Percentiles rank a stretch among this genome's conserved stretches.
phyloP scores from a whole-genome alignment of 2,329 filamentous ascomycete species.

The Penicillium janthinellum region DNA sequence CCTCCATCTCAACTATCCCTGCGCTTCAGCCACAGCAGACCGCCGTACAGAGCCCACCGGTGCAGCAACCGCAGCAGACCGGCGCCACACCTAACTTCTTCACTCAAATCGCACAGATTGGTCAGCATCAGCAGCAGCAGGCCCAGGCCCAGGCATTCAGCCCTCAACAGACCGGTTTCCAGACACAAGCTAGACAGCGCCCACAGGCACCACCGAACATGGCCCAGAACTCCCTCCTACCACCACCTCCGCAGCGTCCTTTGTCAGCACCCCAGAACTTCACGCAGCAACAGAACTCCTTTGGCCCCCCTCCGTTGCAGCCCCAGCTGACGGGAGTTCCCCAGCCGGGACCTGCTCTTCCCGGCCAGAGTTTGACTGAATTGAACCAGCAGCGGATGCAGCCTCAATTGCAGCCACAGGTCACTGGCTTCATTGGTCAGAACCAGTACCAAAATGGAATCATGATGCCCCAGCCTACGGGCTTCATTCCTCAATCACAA shows the following conservation, averaged over 20 bases:
- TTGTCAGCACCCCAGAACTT: conserved; percentile 84
- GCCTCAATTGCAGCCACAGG: conserved; percentile 61
- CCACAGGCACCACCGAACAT: conserved; percentile 68
- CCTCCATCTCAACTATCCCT: conserved; percentile 40
- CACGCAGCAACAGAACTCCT: conserved; percentile 69
- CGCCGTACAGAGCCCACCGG: conserved; percentile 39
- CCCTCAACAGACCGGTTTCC: conserved; percentile 43
- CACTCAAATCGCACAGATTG: conserved; percentile 46
- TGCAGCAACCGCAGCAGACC: conserved; percentile 43
- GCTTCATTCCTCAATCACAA: conserved; percentile 48
- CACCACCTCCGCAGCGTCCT: conserved; percentile 77
- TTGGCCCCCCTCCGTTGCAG: conserved; percentile 73
- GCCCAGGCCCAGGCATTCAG: conserved; percentile 26
- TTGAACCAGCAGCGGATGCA: conserved; percentile 68
- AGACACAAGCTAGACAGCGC: conserved; percentile 60
- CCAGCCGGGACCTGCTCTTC: conserved; percentile 60
- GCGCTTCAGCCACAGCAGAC: conserved; percentile 49
- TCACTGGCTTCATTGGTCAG: conserved; percentile 60
- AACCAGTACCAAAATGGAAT: conserved; percentile 46
- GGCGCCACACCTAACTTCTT: conserved; percentile 54
- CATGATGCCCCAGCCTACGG: conserved; percentile 51
- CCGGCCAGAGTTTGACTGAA: conserved; percentile 76
- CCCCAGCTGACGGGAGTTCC: conserved; percentile 79
- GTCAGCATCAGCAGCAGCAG: conserved; percentile 23
- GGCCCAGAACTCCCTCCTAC: conserved; percentile 65